Conservation (phyloP, 169 alveolate genomes). For the Toxoplasma gondii region DNA sequence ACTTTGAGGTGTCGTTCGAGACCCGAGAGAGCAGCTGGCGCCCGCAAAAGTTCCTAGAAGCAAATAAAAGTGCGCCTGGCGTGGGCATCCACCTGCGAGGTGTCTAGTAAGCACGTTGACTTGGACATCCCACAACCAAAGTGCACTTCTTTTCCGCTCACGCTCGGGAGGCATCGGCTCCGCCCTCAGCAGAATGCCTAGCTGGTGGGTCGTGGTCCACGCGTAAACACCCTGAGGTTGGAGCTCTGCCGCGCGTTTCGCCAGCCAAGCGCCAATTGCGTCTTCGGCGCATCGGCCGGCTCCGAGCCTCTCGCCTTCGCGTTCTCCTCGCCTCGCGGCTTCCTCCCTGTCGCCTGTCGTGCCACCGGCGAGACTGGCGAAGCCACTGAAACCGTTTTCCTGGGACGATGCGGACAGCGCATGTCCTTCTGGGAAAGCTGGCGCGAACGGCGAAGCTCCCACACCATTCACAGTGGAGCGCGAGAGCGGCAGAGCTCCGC, state of each 20-base stretch:
- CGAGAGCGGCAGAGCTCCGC: not conserved
- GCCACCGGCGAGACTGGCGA: not conserved
- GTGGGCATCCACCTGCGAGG: too few relatives aligned
- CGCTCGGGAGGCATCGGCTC: conserved; percentile 21
- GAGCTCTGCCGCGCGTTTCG: not conserved
- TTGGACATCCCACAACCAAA: too few relatives aligned
- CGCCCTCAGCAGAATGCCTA: conserved; percentile 28
- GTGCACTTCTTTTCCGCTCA: too few relatives aligned
- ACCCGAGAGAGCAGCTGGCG: too few relatives aligned
- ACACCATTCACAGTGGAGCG: not conserved
- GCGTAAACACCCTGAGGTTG: not conserved
- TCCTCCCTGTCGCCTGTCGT: not conserved
- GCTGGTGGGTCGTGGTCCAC: conserved; percentile 2
- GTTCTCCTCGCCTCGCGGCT: not conserved
- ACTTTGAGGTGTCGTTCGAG: too few relatives aligned
- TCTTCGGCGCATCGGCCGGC: not conserved
- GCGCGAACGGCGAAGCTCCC: not conserved
- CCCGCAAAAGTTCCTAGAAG: too few relatives aligned
- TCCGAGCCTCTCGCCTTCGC: not conserved
- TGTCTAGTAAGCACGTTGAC: too few relatives aligned
- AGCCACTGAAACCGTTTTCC: not conserved
- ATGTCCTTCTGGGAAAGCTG: not conserved
- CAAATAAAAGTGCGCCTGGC: too few relatives aligned
- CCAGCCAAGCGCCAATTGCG: not conserved
- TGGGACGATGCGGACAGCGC: not conserved